phyloP scores from a whole-genome alignment of 169 alveolate species.

The Ophryocystis elektroscirrha region DNA sequence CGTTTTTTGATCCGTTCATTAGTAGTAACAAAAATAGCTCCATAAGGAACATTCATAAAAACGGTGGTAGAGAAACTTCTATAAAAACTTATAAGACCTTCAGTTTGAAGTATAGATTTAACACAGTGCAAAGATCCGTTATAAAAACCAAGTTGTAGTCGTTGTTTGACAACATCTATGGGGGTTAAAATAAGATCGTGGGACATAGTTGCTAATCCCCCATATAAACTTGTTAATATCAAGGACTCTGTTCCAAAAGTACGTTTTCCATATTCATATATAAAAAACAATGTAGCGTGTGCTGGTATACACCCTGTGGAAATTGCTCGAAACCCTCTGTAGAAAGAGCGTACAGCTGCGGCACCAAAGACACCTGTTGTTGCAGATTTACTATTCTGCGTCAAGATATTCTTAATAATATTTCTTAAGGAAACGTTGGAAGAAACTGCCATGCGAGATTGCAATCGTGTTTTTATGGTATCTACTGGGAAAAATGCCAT shows the following conservation, averaged over 20 bases:
- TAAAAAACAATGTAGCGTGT: slow-evolving; percentile 74
- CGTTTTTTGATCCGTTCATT: slow-evolving; percentile 62
- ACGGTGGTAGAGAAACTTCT: slow-evolving; percentile 74
- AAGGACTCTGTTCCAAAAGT: too few species aligned
- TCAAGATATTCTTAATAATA: not conserved
- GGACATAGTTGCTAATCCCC: slow-evolving; percentile 70
- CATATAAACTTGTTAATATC: slow-evolving; percentile 54
- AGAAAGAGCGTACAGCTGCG: slow-evolving; percentile 11
- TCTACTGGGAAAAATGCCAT: slow-evolving; percentile 78
- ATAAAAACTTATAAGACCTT: slow-evolving; percentile 64
- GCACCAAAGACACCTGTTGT: not conserved
- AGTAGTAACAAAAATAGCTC: slow-evolving; percentile 60
- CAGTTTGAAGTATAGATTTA: slow-evolving; percentile 33
- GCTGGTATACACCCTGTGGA: slow-evolving; percentile 93
- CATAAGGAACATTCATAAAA: slow-evolving; percentile 76
- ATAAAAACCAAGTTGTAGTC: slow-evolving; percentile 58
- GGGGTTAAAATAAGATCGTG: slow-evolving; percentile 89
- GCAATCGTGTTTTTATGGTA: slow-evolving; percentile 60
- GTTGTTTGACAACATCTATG: slow-evolving; percentile 76
- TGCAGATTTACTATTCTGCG: not conserved
- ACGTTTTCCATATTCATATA: slow-evolving; percentile 43
- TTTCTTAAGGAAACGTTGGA: not conserved
- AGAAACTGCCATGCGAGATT: slow-evolving; percentile 22
- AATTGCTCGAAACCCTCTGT: slow-evolving; percentile 70
- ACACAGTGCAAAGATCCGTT: slow-evolving; percentile 32